These are phyloP conservation scores for Plasmopara muralis DNA, from an alignment of 352 stramenopile species.

Conservation along the genomic window DNA sequence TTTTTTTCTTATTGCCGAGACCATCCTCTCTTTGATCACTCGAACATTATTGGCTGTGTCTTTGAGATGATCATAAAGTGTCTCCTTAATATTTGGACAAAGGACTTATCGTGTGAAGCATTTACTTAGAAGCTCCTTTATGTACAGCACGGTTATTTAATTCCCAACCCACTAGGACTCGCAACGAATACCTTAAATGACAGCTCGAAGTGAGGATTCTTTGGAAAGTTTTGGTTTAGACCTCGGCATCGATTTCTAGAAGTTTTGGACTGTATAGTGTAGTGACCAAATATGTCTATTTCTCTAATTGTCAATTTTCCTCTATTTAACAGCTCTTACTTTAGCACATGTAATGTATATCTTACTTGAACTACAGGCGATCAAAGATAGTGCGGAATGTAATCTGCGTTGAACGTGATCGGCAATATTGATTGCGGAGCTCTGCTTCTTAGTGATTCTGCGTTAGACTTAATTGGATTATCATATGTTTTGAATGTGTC, in stretches of 20 bases:
- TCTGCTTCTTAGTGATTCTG: background rate
- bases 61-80: background rate
- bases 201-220: background rate
- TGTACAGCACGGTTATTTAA: background rate
- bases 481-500: background rate
- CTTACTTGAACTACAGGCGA: background rate
- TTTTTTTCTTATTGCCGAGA: background rate
- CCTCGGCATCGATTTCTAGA: background rate
- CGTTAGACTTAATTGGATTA: background rate
- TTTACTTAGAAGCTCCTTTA: background rate
- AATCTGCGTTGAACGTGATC: background rate
- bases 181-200: background rate
- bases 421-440: background rate
- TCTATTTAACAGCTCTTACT: constrained; percentile 1
- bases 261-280: background rate
- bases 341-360: background rate
- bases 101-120: background rate
- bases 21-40: background rate
- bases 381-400: background rate
- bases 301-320: background rate
- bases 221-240: background rate
- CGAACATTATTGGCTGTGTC: background rate
- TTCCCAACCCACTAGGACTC: background rate
- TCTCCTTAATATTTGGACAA: background rate
- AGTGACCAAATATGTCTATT: background rate